Conservation (phyloP, 345 rosid genomes). For the Murraya paniculata region DNA sequence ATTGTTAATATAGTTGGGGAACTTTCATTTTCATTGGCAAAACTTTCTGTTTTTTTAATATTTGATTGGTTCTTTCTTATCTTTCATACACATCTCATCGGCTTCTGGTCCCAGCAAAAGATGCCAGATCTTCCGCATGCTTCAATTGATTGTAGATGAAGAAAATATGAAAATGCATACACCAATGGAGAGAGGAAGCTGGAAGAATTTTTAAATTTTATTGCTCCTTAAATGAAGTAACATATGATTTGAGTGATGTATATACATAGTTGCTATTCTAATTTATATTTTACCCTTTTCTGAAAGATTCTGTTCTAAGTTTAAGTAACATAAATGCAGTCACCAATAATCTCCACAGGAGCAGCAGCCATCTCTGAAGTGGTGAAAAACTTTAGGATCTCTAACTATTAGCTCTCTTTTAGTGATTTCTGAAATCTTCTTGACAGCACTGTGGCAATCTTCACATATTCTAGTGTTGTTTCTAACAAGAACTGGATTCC, state of each 20-base stretch:
- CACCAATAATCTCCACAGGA: slow-evolving; percentile 57
- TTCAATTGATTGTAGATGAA: neutral
- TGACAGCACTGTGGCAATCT: slow-evolving; percentile 53
- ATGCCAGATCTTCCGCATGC: neutral
- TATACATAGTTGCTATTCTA: no score
- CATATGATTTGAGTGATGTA: neutral
- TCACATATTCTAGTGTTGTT: slow-evolving; percentile 69
- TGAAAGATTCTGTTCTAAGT: neutral
- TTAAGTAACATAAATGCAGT: neutral
- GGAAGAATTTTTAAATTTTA: neutral
- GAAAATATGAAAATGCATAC: neutral
- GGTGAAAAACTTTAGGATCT: slow-evolving; percentile 61
- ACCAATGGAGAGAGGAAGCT: neutral
- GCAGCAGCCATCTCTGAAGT: slow-evolving; percentile 53
- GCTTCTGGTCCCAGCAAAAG: neutral
- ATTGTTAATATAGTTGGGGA: neutral
- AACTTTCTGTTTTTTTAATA: neutral
- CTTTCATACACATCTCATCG: neutral
- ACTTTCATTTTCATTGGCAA: neutral
- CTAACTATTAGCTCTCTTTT: slow-evolving; percentile 56
- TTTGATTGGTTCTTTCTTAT: neutral
- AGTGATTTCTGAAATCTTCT: slow-evolving; percentile 46
- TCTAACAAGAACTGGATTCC: slow-evolving; percentile 46
- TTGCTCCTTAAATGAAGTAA: neutral
- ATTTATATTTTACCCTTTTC: no score